Base-by-base conservation (phyloP, 164 flowering plant species). In the Warburgia ugandensis region DNA sequence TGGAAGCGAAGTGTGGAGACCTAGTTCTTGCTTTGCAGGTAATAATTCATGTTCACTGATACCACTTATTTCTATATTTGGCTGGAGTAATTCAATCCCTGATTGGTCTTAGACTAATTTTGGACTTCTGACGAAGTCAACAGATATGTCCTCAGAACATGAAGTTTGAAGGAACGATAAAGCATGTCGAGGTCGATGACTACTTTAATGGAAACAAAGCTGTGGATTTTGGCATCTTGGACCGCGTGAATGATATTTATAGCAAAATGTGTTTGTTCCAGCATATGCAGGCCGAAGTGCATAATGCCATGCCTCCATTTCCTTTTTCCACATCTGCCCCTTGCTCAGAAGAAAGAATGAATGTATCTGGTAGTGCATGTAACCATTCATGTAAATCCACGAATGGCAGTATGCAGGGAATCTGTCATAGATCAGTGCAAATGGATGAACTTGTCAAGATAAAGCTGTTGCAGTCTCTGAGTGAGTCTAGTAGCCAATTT, bases 121-220 rank as follows among this genome's bases (percentile, higher is more conserved):
- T 21, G 31, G 48, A 60, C 37, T 43, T 62, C 58, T 73, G 71
- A 55, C 67, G 71, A 77, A 68, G 67, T 73, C 55, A 66, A 72
- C 87, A 94, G 99, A 79, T 81, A 60, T 67, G 66, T 62, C 77
- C 77, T 68, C 73, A 57, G 62, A 77, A 78, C 46, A 68, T 62
- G 65, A 81, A 74, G 56, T 67, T 86, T 61, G 79, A 81, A 48
- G 83, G 78, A 35, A 69, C 57, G n/a, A 52, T 86, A 39, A 62
- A 75, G 51, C 68, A 72, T 55, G 47, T 94, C 48, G 92, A 78
- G 63, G 67, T 86, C 47, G 66, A 72, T 56, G 79, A 86, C 38
- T 72, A 73, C 66, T 68, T 68, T n/a, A 8, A 48, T 35, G 54
- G 31, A 48, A 61, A 53, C 43, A 63, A 54, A 19, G 58, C 26